Evolutionary conservation across 306 rosid genomes (phyloP).

Genomic region (Sicyos edulis): DNA sequence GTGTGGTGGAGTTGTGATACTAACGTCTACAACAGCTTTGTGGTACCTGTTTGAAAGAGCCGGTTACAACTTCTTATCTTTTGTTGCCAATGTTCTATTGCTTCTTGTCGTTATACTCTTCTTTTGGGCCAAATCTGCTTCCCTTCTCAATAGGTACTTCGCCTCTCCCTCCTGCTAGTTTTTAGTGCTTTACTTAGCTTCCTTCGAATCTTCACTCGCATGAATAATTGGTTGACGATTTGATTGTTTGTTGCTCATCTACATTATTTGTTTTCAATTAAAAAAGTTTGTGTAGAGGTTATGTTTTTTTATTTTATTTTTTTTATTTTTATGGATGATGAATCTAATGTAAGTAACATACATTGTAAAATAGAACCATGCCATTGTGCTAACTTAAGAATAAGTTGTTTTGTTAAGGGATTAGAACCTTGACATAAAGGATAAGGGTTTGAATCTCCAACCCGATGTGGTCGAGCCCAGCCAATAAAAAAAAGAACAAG

Average conservation of each 20-base stretch:
- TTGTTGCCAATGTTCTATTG: constrained; percentile 76
- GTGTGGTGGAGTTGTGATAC: constrained; percentile 50
- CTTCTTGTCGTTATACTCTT: constrained; percentile 82
- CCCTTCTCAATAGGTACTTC: constrained; percentile 79
- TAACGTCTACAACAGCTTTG: constrained; percentile 53
- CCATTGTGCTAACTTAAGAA: background rate
- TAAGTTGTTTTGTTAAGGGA: background rate
- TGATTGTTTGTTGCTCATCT: too few species aligned
- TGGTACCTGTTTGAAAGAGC: constrained; percentile 85
- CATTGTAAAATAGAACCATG: background rate
- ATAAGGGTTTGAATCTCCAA: too few species aligned
- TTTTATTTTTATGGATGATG: background rate
- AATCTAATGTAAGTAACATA: background rate
- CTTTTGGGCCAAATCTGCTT: constrained; percentile 94
- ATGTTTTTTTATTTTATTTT: background rate
- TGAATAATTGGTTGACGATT: too few species aligned
- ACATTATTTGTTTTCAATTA: too few species aligned
- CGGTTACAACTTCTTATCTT: constrained; percentile 74
- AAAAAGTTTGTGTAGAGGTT: background rate
- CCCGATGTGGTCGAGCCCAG: background rate
- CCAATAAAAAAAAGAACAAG: too few species aligned
- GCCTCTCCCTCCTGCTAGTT: background rate
- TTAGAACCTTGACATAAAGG: too few species aligned
- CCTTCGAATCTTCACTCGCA: too few species aligned
- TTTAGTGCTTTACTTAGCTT: background rate